Evolutionary conservation across 2,329 filamentous ascomycete genomes (phyloP).

Genomic region (Teratosphaeria pseudoeucalypti): DNA sequence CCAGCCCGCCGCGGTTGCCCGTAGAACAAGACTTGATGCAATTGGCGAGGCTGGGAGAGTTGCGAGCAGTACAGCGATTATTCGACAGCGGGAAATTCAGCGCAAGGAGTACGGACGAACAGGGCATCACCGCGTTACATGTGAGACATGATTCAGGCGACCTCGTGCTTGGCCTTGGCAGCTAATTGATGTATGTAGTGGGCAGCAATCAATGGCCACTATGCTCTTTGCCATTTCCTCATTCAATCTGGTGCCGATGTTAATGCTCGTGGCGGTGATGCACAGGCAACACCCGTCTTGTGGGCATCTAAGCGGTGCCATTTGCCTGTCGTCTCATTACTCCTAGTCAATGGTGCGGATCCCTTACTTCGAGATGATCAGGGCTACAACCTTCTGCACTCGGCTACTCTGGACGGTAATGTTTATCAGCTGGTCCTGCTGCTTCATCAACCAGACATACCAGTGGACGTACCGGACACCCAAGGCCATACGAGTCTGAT

Average conservation of each 20-base stretch:
- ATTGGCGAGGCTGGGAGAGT: conserved; percentile 77
- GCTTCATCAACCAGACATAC: conserved; percentile 79
- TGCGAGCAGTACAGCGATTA: conserved; percentile 75
- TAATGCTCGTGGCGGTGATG: conserved; percentile 92
- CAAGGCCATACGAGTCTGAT: conserved; percentile 91
- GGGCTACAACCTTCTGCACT: conserved; percentile 95
- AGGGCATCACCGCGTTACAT: conserved; percentile 92
- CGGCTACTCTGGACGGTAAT: conserved; percentile 94
- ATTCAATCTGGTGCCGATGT: conserved; percentile 78
- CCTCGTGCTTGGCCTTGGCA: not conserved
- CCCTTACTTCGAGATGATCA: conserved; percentile 86
- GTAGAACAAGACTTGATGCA: conserved; percentile 87
- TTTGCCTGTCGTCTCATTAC: conserved; percentile 89
- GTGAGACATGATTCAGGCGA: conserved; percentile 39
- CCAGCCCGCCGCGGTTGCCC: conserved; percentile 30
- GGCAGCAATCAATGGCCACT: conserved; percentile 98
- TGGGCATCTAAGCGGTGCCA: conserved; percentile 96
- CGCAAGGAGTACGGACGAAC: conserved; percentile 74
- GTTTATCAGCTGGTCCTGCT: conserved; percentile 80
- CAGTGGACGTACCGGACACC: conserved; percentile 79
- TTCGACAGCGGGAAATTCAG: conserved; percentile 75
- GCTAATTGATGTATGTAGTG: conserved; percentile 48
- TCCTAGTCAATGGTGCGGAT: conserved; percentile 85
- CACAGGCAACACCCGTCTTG: conserved; percentile 83
- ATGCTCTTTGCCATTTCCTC: conserved; percentile 92